Percentiles rank a stretch among this genome's conserved stretches.
phyloP scores from a whole-genome alignment of 2,329 filamentous ascomycete species.

The Sporothrix curviconia region DNA sequence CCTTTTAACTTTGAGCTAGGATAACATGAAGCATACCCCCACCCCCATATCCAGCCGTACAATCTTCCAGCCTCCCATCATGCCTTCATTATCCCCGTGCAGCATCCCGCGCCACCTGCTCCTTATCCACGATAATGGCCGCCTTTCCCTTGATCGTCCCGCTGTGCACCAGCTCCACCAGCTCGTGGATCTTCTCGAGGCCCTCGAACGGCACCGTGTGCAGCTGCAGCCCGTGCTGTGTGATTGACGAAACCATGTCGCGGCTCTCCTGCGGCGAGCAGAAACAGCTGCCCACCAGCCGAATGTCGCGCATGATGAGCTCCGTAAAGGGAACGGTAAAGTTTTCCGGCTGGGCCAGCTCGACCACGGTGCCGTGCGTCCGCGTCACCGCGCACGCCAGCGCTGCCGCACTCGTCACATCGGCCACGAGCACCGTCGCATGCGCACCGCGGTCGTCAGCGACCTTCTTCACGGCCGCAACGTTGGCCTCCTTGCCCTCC shows the following conservation, averaged over 20 bases:
- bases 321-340: constrained; percentile 37
- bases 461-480: constrained; percentile 32
- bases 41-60: too few relatives aligned
- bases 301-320: constrained; percentile 48
- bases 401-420: constrained; percentile 43
- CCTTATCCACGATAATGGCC: constrained; percentile 44
- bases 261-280: constrained; percentile 37
- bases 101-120: constrained; percentile 25
- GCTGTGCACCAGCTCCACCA: constrained; percentile 43
- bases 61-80: background rate
- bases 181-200: constrained; percentile 43
- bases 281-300: constrained; percentile 41
- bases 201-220: constrained; percentile 47
- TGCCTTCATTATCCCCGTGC: background rate
- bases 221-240: constrained; percentile 40
- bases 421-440: constrained; percentile 47
- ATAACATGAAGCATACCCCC: too few relatives aligned
- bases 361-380: constrained; percentile 52
- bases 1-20: too few relatives aligned
- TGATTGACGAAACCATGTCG: constrained; percentile 42
- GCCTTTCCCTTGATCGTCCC: constrained; percentile 51
- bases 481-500: constrained; percentile 21
- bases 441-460: constrained; percentile 43
- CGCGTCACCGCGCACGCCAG: constrained; percentile 48
- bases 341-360: constrained; percentile 47